phyloP scores from a whole-genome alignment of 768 basidiomycete genomes.

The Rhodosporidiobolus sp. region DNA sequence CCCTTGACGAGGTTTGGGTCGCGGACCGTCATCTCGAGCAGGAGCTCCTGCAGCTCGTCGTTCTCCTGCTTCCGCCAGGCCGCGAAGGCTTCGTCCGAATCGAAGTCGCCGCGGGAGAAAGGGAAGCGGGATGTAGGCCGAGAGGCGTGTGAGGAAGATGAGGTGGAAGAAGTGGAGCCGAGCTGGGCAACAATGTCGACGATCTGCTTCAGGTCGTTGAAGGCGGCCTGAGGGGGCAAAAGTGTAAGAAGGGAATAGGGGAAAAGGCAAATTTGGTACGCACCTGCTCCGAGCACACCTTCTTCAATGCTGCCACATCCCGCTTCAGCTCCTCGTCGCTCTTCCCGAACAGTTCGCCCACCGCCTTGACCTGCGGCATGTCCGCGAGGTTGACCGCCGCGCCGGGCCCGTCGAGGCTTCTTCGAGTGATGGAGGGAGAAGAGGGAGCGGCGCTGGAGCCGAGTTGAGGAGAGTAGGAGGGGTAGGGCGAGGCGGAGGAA shows the following conservation, averaged over 20 bases:
- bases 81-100: slow-evolving; percentile 73
- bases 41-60: slow-evolving; percentile 77
- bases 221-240: slow-evolving; percentile 27
- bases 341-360: slow-evolving; percentile 71
- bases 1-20: slow-evolving; percentile 85
- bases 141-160: neutral
- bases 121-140: slow-evolving; percentile 60
- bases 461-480: slow-evolving; percentile 18
- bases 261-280: slow-evolving; percentile 48
- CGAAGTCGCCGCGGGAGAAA: slow-evolving; percentile 80
- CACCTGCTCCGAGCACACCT: slow-evolving; percentile 69
- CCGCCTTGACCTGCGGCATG: slow-evolving; percentile 70
- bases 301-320: slow-evolving; percentile 67
- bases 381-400: slow-evolving; percentile 58
- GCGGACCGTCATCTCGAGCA: slow-evolving; percentile 77
- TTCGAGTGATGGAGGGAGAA: slow-evolving; percentile 61
- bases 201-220: slow-evolving; percentile 61
- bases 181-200: slow-evolving; percentile 87
- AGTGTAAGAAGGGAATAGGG: too few relatives aligned
- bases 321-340: slow-evolving; percentile 64
- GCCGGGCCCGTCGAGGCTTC: slow-evolving; percentile 54
- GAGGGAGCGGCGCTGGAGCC: neutral
- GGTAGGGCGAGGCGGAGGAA: slow-evolving; percentile 36
- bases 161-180: slow-evolving; percentile 29
- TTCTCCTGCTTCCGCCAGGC: slow-evolving; percentile 80